Percentiles rank a stretch among this genome's conserved stretches.
phyloP scores from a whole-genome alignment of 106 monocot genomes.

The Cymbidium sinense region DNA sequence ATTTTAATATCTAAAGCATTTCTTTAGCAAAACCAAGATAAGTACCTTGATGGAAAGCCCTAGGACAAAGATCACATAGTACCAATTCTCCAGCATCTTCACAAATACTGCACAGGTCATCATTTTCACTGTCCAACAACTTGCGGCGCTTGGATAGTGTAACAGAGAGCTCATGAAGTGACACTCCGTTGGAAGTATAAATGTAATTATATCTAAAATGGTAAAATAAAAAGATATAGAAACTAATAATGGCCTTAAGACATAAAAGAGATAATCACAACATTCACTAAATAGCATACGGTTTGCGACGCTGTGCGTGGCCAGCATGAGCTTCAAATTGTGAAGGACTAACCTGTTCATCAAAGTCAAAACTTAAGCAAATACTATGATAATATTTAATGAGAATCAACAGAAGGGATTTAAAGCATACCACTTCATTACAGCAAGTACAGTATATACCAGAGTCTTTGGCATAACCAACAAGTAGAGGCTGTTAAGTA shows the following conservation, averaged over 20 bases:
- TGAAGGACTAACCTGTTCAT: constrained; percentile 88
- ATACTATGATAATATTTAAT: not conserved
- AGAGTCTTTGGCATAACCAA: constrained; percentile 82
- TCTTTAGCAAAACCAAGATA: not conserved
- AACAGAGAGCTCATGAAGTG: constrained; percentile 90
- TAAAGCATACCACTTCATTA: constrained; percentile 60
- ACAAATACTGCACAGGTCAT: constrained; percentile 91
- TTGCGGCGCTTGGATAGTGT: constrained; percentile 67
- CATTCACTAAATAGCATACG: constrained; percentile 39
- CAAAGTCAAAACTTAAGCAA: not conserved
- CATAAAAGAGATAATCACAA: not conserved
- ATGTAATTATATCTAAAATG: constrained; percentile 79
- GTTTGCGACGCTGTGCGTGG: constrained; percentile 72
- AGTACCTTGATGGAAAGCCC: constrained; percentile 89
- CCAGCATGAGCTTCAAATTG: constrained; percentile 99
- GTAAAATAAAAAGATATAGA: constrained; percentile 2
- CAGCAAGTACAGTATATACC: constrained; percentile 92
- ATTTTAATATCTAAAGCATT: not conserved
- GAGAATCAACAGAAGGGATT: not conserved
- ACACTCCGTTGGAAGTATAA: constrained; percentile 97
- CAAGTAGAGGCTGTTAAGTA: constrained; percentile 54
- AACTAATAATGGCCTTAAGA: not conserved
- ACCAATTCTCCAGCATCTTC: constrained; percentile 86
- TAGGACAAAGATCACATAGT: constrained; percentile 89
- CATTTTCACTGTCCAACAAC: constrained; percentile 56